Conservation (phyloP, 345 rosid genomes). For the Eucalyptus regnans region DNA sequence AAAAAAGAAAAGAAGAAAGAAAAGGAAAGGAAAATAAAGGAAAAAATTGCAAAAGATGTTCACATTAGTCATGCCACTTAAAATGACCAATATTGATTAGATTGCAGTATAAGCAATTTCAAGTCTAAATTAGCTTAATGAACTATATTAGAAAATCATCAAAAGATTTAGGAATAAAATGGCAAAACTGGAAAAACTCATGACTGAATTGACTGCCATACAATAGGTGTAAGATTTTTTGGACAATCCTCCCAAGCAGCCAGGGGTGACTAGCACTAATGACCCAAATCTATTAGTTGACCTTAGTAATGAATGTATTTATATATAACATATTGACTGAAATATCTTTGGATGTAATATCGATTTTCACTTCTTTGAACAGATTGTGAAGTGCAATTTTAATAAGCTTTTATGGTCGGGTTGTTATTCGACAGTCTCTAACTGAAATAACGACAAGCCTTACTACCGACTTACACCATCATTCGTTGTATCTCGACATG, state of each 20-base stretch:
- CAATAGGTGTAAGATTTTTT: neutral
- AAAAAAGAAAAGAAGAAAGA: neutral
- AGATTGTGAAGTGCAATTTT: neutral
- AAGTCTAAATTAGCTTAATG: neutral
- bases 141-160: too few species aligned
- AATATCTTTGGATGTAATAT: neutral
- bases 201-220: fast-evolving
- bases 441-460: neutral
- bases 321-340: neutral
- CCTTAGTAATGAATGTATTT: neutral
- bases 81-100: neutral
- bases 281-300: neutral
- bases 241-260: neutral
- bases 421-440: neutral
- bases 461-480: neutral
- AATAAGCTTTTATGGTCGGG: neutral
- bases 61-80: neutral
- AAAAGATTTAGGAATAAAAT: neutral
- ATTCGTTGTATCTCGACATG: neutral
- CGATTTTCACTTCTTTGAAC: neutral
- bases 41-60: neutral
- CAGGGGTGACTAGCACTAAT: fast-evolving
- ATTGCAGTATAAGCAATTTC: neutral
- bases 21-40: neutral
- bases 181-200: neutral